phyloP scores from a whole-genome alignment of 2,329 filamentous ascomycete genomes.

The Epichloe glyceriae region DNA sequence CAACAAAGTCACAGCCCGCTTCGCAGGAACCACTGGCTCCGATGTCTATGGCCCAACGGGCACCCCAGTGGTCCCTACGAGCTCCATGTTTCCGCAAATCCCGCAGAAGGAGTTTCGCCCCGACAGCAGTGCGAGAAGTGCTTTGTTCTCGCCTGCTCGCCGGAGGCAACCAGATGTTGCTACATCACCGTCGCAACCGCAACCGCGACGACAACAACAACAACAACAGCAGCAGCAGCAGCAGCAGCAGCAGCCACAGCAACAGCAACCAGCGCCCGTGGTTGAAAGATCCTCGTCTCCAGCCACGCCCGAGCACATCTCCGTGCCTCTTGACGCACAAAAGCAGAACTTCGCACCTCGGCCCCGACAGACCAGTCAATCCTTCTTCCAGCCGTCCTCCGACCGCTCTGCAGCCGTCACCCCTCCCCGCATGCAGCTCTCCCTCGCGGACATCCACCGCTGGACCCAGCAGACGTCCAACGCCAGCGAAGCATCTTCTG shows the following conservation, averaged over 20 bases:
- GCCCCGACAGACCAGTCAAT: slow-evolving; percentile 19
- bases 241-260: not conserved
- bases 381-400: slow-evolving; percentile 26
- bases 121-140: slow-evolving; percentile 17
- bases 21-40: not conserved
- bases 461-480: slow-evolving; percentile 29
- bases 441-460: slow-evolving; percentile 26
- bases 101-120: slow-evolving; percentile 20
- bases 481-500: slow-evolving; percentile 24
- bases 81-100: slow-evolving; percentile 27
- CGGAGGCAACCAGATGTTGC: not conserved
- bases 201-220: not conserved
- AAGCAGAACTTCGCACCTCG: slow-evolving; percentile 37
- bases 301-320: slow-evolving; percentile 20
- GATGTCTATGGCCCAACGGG: slow-evolving; percentile 9
- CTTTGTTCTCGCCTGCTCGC: slow-evolving; percentile 24
- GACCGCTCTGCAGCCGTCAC: slow-evolving; percentile 17
- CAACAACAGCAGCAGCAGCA: not conserved
- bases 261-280: not conserved
- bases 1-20: slow-evolving; percentile 11
- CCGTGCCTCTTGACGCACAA: slow-evolving; percentile 27
- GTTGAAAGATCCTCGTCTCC: slow-evolving; percentile 11
- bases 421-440: slow-evolving; percentile 28
- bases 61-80: slow-evolving; percentile 18
- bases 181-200: not conserved